A percentile compares a stretch with the other conserved stretches of the same genome.
phyloP scores from a whole-genome alignment of 768 basidiomycete genomes.

The Lentinus tigrinus region DNA sequence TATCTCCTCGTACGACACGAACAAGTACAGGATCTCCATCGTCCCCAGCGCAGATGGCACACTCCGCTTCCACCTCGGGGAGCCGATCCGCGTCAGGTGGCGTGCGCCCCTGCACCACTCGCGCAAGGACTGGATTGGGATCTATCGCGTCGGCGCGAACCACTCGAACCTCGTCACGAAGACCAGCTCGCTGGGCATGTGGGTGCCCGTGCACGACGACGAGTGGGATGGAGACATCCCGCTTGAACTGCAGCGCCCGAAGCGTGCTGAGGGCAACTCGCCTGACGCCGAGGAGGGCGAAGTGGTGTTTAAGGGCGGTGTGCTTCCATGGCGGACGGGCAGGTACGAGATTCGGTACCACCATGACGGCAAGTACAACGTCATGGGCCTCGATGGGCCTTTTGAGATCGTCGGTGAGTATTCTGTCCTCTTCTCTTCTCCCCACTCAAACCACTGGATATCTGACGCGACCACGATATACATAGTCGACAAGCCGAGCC shows the following conservation, averaged over 20 bases:
- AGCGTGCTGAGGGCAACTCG: constrained; percentile 38
- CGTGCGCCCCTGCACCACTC: constrained; percentile 85
- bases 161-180: constrained; percentile 80
- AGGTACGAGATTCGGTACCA: constrained; percentile 92
- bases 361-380: constrained; percentile 97
- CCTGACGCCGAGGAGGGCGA: constrained; percentile 47
- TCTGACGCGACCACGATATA: background rate
- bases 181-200: constrained; percentile 83
- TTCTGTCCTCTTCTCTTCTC: background rate
- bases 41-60: constrained; percentile 51
- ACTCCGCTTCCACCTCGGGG: constrained; percentile 82
- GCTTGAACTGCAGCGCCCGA: constrained; percentile 40
- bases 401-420: constrained; percentile 84
- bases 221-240: constrained; percentile 93
- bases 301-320: constrained; percentile 74
- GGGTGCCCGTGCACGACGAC: constrained; percentile 88
- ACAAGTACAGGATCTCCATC: constrained; percentile 73
- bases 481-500: constrained; percentile 69
- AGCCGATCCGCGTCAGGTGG: constrained; percentile 86
- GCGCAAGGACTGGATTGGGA: constrained; percentile 93
- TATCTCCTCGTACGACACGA: constrained; percentile 72
- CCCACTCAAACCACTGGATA: background rate
- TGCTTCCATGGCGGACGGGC: constrained; percentile 84
- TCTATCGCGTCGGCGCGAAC: constrained; percentile 90
- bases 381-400: constrained; percentile 82